Evolutionary conservation across 2,329 filamentous ascomycete genomes (phyloP).

Genomic region (Stachybotrys elegans): DNA sequence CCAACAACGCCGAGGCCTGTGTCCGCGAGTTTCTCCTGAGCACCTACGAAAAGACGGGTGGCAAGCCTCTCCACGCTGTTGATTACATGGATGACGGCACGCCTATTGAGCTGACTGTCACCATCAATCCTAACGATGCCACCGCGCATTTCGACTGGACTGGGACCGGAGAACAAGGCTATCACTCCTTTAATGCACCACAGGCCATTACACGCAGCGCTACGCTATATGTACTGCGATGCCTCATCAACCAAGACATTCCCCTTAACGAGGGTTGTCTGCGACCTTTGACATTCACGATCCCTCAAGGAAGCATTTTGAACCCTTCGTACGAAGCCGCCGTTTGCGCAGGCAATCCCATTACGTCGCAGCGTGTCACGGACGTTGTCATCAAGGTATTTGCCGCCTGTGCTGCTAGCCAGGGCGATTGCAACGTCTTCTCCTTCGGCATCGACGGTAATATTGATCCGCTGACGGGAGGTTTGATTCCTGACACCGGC

Average conservation of each 20-base stretch:
- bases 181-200: slow-evolving; percentile 28
- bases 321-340: slow-evolving; percentile 72
- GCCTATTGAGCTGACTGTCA: slow-evolving; percentile 69
- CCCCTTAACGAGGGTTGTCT: slow-evolving; percentile 84
- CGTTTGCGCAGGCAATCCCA: slow-evolving; percentile 77
- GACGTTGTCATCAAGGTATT: slow-evolving; percentile 81
- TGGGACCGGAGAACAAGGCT: slow-evolving; percentile 24
- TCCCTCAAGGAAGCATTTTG: slow-evolving; percentile 68
- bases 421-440: slow-evolving; percentile 80
- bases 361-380: slow-evolving; percentile 75
- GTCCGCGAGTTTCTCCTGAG: slow-evolving; percentile 15
- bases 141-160: slow-evolving; percentile 62
- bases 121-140: slow-evolving; percentile 63
- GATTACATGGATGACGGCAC: slow-evolving; percentile 82
- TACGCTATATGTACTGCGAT: slow-evolving; percentile 81
- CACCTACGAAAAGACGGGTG: slow-evolving; percentile 10
- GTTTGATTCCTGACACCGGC: slow-evolving; percentile 42
- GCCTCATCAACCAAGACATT: slow-evolving; percentile 75
- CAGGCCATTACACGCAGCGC: slow-evolving; percentile 39
- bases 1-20: slow-evolving; percentile 5
- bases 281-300: slow-evolving; percentile 67
- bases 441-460: slow-evolving; percentile 74
- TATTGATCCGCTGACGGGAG: slow-evolving; percentile 46
- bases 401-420: slow-evolving; percentile 69
- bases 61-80: slow-evolving; percentile 18